Base-by-base conservation (phyloP, 2,329 filamentous ascomycete species). In the Arthrobotrys musiformis region DNA sequence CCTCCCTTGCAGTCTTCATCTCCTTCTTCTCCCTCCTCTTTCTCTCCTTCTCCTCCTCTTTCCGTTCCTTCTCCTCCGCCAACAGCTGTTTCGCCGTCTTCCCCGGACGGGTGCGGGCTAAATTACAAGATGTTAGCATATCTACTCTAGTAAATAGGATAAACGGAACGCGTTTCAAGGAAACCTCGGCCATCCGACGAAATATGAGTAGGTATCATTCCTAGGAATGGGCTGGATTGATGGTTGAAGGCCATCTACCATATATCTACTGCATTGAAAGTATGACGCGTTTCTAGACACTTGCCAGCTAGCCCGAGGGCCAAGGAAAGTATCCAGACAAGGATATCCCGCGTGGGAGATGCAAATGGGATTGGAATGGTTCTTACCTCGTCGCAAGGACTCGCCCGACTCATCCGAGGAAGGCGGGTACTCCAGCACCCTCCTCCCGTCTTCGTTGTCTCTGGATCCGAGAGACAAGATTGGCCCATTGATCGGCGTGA, bases 401-500 rank as follows among this genome's bases (percentile, higher is more conserved):
- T 63, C 46, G 35, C 42, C 70, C n/a, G 28, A 19, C 11, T 76
- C 64, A 13, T 61, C 66, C 19, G 63, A 66, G 17, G 54, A 63
- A 19, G 58, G n/a, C 58, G 46, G 35, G 11, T n/a, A 70, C 72
- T 40, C 42, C 44, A 60, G 46, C 22, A 6, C 13, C 33, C 56
- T 30, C 63, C 48, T 69, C 68, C 6, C 63, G 17, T 13, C 60
- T 19, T 19, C 72, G 19, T 26, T 58, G 33, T 24, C 35, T 19
- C 58, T 58, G 28, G 69, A 72, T 15, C 63, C 70, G 42, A 62
- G 58, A 11, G 69, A 42, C 19, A 62, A 30, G 26, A 66, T 70
- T 30, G 70, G 35, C 33, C 42, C 63, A 50, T 76, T 70, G 46
- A 66, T 70, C 11, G 72, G 72, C 30, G 64, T 70, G 33, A 76